Evolutionary conservation across 2,329 filamentous ascomycete genomes (phyloP), one percentile per base, ranked within the genome.

Genomic region (Epichloe bromicola): DNA sequence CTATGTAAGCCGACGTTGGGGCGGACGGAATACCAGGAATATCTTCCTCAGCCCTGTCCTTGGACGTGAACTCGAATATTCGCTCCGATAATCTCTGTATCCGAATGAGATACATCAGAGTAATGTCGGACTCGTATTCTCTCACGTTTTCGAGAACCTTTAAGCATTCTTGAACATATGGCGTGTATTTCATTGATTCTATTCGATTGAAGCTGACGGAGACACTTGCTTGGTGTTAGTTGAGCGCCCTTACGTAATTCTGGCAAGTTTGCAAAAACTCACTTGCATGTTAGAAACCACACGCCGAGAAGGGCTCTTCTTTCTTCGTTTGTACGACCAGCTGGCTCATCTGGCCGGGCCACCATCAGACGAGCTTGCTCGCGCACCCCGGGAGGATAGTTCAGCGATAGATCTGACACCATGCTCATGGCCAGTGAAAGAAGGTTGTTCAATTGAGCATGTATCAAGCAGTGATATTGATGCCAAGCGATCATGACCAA

Each of bases 261-360:
- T 7, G 20, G n/a, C 46, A 12, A 20, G 12, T 30, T 8, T 15
- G 1, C 11, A 19, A 3, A 5, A 12, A 63, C 73, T 58, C 63
- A 79, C 76, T 70, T 68, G 10, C 74, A 78, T 14, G 67, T 72
- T 33, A 80, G 54, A 53, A 77, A 79, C 71, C 76, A 80, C 2
- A 74, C 71, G 0, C 74, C 77, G 1, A 77, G 63, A 0, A 79
- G 64, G 0, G 71, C 67, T n/a, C 77, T 67, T 10, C 71, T 67
- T 54, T 80, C 76, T 39, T 79, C 76, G 7, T 74, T 70, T 0
- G 71, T 74, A 4, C 74, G 68, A 2, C 61, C 59, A 20, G 57
- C 61, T 0, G 68, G 65, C 33, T 64, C 58, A 15, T 66, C 65
- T 0, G 70, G 70, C 20, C 69, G 62, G 3, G 70, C 62, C 3